Evolutionary conservation across 192 early-diverging fungal species (phyloP), one percentile per base, ranked within the genome.

Genomic region (Umbelopsis sp.): DNA sequence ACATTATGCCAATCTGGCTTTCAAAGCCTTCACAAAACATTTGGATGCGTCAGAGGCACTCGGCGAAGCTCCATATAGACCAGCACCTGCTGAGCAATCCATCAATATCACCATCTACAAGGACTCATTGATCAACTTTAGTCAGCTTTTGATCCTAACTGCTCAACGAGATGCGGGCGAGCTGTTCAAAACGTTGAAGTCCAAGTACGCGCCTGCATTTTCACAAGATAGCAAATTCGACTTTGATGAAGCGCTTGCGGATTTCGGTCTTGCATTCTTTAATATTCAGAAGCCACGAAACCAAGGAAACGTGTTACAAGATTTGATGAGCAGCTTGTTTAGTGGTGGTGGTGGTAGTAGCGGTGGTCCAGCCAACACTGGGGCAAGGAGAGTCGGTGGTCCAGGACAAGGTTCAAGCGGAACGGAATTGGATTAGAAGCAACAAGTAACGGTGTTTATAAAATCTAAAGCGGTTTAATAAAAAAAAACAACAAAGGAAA

Each of bases 101-200:
- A 79, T 83, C 52, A 72, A 82, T 37, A 61, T 81, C 18, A 18
- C 64, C 2, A 74, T 72, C 9, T 85, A 87, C 47, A n/a, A 44
- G 21, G 67, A 74, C 13, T 80, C 82, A 46, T 81, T 88, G 74
- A 64, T 84, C 18, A 92, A 92, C 67, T 91, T 91, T 79, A 64
- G 74, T 11, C 88, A 92, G 69, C 74, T 94, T 15, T 71, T 92
- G 44, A 55, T 94, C 23, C 75, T 91, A 10, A 78, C 83, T 22
- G 85, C 90, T 13, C 89, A 94, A 80, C 79, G 90, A 44, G 85
- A 86, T 67, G 84, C 81, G 1, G 22, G 70, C 21, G 83, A 84
- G 66, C 73, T 85, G 16, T 88, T 84, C 61, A 67, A 50, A 11
- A 46, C 65, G 5, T 46, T 74, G 9, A 50, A 67, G 49, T 51